Percentiles rank a stretch among this genome's conserved stretches.
Evolutionary conservation across 2,329 filamentous ascomycete species (phyloP).

Genomic region (Fusarium transvaalense): DNA sequence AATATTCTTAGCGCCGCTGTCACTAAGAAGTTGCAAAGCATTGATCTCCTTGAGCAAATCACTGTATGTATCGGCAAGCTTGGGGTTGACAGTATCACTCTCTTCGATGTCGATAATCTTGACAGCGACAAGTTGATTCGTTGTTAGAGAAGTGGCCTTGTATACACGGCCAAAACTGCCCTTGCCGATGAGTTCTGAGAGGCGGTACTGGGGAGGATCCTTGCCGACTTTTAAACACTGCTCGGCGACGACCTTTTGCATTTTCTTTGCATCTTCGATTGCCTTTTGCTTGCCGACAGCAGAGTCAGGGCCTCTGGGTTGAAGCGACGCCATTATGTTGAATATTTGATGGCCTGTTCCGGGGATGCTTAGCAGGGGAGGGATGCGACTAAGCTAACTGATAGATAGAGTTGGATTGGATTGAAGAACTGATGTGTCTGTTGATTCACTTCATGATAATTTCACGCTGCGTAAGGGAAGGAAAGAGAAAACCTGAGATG

Average conservation of each 20-base stretch:
- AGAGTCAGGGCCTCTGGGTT: constrained; percentile 57
- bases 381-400: constrained; percentile 13
- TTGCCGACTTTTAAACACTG: constrained; percentile 70
- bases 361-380: constrained; percentile 25
- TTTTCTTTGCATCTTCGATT: constrained; percentile 76
- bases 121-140: constrained; percentile 73
- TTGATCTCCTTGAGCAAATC: constrained; percentile 78
- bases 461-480: constrained; percentile 2
- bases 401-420: constrained; percentile 26
- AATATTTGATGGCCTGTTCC: constrained; percentile 16
- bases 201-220: constrained; percentile 73
- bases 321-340: constrained; percentile 57
- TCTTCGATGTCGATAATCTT: constrained; percentile 90
- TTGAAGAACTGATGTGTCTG: constrained; percentile 9
- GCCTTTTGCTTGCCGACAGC: constrained; percentile 69
- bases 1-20: constrained; percentile 81
- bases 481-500: background rate
- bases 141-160: constrained; percentile 66
- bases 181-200: constrained; percentile 80
- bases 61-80: constrained; percentile 74
- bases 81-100: constrained; percentile 75
- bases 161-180: constrained; percentile 81
- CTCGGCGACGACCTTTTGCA: constrained; percentile 74
- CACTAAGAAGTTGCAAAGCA: constrained; percentile 78
- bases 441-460: constrained; percentile 41